Evolutionary conservation across 202 grass and related monocot genomes (phyloP).

Genomic region (Tripidium arundinaceum): DNA sequence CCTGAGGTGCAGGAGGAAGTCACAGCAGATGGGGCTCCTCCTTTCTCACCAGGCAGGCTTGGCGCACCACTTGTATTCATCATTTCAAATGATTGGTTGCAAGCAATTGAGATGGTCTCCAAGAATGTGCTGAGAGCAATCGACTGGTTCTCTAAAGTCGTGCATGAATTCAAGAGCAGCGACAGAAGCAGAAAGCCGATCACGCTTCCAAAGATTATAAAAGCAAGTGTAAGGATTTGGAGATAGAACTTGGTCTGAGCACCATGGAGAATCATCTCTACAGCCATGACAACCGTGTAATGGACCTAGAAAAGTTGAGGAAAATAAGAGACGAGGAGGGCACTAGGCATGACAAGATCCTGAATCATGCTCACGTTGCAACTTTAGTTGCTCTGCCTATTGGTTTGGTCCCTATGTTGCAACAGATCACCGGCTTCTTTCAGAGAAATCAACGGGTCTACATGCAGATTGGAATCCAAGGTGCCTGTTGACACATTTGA

Average conservation of each 20-base stretch:
- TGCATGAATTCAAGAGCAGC: conserved; percentile 49
- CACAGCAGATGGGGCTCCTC: conserved; percentile 56
- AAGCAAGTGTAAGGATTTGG: conserved; percentile 37
- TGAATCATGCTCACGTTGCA: conserved; percentile 40
- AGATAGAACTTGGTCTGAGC: conserved; percentile 10
- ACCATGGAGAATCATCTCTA: conserved; percentile 11
- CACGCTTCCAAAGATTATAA: conserved; percentile 40
- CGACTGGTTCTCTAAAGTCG: conserved; percentile 31
- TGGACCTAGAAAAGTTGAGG: conserved; percentile 35
- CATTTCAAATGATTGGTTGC: conserved; percentile 80
- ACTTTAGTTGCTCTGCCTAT: conserved; percentile 49
- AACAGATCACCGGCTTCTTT: conserved; percentile 57
- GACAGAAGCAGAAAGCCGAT: conserved; percentile 41
- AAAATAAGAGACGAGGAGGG: conserved; percentile 56
- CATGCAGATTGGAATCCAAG: conserved; percentile 40
- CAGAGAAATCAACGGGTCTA: conserved; percentile 47
- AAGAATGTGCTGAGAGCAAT: conserved; percentile 50
- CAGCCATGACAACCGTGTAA: conserved; percentile 26
- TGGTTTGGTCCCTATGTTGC: conserved; percentile 55
- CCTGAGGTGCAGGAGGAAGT: conserved; percentile 52
- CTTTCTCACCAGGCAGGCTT: conserved; percentile 73
- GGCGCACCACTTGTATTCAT: conserved; percentile 48
- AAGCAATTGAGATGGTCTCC: conserved; percentile 54
- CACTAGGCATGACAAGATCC: conserved; percentile 39
- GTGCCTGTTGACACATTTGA: conserved; percentile 10